phyloP scores from a whole-genome alignment of 257 asterid genomes.

The Penstemon newberryi region DNA sequence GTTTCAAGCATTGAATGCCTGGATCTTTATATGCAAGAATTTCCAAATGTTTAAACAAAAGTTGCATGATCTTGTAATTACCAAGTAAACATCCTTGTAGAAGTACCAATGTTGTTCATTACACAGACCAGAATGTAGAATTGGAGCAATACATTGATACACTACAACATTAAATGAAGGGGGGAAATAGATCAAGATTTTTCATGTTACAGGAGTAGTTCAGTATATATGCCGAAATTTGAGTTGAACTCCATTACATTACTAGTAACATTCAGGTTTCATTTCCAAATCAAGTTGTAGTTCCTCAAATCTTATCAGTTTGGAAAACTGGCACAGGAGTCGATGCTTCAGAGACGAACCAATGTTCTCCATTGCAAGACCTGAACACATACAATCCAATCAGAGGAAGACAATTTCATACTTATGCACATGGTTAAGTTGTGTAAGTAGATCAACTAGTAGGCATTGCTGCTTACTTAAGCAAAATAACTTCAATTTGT shows the following conservation, averaged over 20 bases:
- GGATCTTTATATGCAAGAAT: no score
- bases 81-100: background rate
- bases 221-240: background rate
- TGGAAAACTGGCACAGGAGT: conserved; percentile 9
- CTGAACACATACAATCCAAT: conserved; percentile 24
- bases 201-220: conserved; percentile 14
- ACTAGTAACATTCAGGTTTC: background rate
- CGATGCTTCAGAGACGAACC: conserved; percentile 15
- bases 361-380: conserved; percentile 21
- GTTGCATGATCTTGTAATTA: background rate
- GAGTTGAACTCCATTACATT: conserved; percentile 8
- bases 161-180: background rate
- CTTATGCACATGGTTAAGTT: background rate
- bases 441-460: background rate
- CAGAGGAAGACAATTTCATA: conserved; percentile 7
- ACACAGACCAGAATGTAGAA: background rate
- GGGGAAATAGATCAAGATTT: background rate
- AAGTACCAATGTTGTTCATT: background rate
- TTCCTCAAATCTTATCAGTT: conserved; percentile 9
- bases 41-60: background rate
- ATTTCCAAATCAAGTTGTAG: background rate
- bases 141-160: background rate
- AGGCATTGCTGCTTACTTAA: background rate
- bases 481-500: no score
- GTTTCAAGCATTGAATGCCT: no score